Evolutionary conservation across 2,329 filamentous ascomycete species (phyloP).

Genomic region (Phyllosticta paracitricarpa): DNA sequence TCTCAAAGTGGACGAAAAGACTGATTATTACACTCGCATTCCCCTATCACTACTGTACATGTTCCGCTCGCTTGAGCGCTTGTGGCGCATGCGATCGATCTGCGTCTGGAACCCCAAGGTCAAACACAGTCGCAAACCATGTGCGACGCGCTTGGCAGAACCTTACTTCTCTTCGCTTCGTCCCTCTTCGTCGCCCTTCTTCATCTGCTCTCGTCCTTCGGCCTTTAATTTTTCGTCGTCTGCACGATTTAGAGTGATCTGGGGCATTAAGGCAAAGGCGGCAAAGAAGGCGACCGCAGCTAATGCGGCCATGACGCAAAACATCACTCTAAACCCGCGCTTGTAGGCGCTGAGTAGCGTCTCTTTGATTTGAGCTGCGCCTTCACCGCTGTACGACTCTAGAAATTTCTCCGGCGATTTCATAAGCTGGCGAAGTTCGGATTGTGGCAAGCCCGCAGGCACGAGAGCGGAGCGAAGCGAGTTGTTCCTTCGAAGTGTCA

Average conservation of each 20-base stretch:
- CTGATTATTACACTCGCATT: too few species aligned
- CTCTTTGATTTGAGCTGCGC: not conserved
- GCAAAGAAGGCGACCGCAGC: conserved; percentile 3
- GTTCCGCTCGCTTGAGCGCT: not conserved
- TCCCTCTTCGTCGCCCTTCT: not conserved
- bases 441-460: not conserved
- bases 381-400: not conserved
- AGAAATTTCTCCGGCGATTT: not conserved
- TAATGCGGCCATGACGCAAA: conserved; percentile 3
- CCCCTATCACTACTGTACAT: too few species aligned
- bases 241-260: not conserved
- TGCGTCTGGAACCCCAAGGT: not conserved
- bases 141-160: not conserved
- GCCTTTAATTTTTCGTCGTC: conserved; percentile 4
- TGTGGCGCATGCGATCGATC: not conserved
- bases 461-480: not conserved
- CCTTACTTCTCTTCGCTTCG: not conserved
- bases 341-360: not conserved
- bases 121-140: not conserved
- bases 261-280: not conserved
- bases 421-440: not conserved
- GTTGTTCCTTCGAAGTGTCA: conserved; percentile 1
- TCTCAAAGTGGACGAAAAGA: too few species aligned
- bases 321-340: not conserved
- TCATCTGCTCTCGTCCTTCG: not conserved